A percentile compares a stretch with the other conserved stretches of the same genome.
phyloP scores from a whole-genome alignment of 179 eudicot genomes.

The Spinacia oleracea region DNA sequence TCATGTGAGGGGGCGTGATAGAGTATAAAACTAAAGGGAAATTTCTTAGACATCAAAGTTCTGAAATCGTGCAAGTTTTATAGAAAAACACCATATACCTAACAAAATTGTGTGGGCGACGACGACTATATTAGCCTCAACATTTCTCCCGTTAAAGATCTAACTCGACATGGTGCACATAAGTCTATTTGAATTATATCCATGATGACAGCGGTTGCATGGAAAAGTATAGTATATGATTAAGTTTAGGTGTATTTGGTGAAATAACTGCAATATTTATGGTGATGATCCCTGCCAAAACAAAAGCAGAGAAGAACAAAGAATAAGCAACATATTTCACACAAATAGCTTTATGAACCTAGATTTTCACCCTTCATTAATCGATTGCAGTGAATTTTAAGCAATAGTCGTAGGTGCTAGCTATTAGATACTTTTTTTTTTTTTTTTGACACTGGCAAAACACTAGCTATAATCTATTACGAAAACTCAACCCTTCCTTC shows the following conservation, averaged over 20 bases:
- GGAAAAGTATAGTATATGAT: not conserved
- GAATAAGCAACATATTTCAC: not conserved
- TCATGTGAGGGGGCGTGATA: too few relatives aligned
- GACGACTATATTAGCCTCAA: not conserved
- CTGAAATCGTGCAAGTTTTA: too few relatives aligned
- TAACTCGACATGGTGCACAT: not conserved
- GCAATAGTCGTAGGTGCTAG: too few relatives aligned
- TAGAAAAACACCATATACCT: not conserved
- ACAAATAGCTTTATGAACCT: not conserved
- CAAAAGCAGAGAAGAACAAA: not conserved
- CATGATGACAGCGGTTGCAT: not conserved
- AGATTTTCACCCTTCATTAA: too few relatives aligned
- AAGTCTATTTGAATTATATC: not conserved
- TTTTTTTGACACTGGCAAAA: too few relatives aligned
- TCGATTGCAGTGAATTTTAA: not conserved
- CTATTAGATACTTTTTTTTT: too few relatives aligned
- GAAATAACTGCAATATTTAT: not conserved
- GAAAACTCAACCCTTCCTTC: too few relatives aligned
- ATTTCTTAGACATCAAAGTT: too few relatives aligned
- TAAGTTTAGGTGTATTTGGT: not conserved
- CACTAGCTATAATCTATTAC: too few relatives aligned
- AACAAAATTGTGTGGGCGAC: not conserved
- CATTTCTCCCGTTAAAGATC: not conserved
- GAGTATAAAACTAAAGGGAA: too few relatives aligned
- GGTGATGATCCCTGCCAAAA: not conserved